Evolutionary conservation across 1,139 yeast species (phyloP).

Genomic region (Yamadazyma sp.): DNA sequence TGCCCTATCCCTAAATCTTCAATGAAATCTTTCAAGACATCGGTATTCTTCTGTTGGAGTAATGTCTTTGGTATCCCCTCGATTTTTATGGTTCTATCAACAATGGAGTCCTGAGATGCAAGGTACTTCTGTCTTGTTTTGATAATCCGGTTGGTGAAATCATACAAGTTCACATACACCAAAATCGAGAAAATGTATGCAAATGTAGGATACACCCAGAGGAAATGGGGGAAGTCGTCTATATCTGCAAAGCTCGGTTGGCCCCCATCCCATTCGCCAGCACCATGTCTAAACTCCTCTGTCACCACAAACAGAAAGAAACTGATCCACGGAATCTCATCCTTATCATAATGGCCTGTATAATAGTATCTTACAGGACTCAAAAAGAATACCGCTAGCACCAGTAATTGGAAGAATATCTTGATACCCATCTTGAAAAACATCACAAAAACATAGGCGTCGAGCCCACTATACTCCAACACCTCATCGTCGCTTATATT

Average conservation of each 20-base stretch:
- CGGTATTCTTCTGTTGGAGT: conserved; percentile 38
- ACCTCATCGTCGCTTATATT: conserved; percentile 42
- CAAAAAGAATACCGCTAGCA: conserved; percentile 39
- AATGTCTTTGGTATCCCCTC: conserved; percentile 73
- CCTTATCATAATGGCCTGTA: conserved; percentile 49
- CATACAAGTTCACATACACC: conserved; percentile 59
- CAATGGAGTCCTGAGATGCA: conserved; percentile 85
- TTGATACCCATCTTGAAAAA: conserved; percentile 48
- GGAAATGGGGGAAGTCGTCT: conserved; percentile 33
- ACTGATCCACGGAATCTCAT: conserved; percentile 19
- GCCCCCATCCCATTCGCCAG: conserved; percentile 6
- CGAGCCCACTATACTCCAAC: conserved; percentile 41
- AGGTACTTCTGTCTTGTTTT: conserved; percentile 76
- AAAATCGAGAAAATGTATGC: conserved; percentile 80
- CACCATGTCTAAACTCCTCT: background rate
- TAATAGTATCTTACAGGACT: conserved; percentile 47
- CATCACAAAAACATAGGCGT: conserved; percentile 45
- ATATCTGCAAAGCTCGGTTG: conserved; percentile 19
- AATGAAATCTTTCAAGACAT: conserved; percentile 48
- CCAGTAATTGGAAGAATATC: conserved; percentile 35
- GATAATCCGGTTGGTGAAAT: conserved; percentile 72
- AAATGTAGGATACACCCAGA: conserved; percentile 84
- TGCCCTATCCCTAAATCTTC: conserved; percentile 64
- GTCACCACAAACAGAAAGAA: conserved; percentile 3
- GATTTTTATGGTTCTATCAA: conserved; percentile 86